Evolutionary conservation across 352 stramenopile genomes (phyloP).

Genomic region (Globisporangium takayamanum): DNA sequence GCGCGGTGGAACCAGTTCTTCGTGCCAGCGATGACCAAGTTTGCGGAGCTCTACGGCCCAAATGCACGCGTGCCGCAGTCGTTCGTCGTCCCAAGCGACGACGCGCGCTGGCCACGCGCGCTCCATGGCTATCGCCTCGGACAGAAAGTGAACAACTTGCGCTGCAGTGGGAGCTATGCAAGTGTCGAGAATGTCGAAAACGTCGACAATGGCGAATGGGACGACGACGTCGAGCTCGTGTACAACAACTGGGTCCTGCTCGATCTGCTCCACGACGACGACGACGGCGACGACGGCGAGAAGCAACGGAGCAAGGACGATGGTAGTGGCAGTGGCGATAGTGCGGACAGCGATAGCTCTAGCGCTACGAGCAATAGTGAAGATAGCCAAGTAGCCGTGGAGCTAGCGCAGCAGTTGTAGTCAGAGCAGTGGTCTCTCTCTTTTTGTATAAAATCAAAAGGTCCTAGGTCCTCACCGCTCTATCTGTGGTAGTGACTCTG

Average conservation of each 20-base stretch:
- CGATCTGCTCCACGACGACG: conserved; percentile 25
- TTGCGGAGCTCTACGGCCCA: conserved; percentile 20
- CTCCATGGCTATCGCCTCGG: conserved; percentile 30
- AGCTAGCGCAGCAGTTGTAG: no score
- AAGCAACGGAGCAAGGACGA: not conserved
- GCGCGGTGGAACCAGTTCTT: conserved; percentile 34
- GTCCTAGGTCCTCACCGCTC: no score
- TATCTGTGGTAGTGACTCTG: no score
- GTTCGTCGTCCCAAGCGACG: conserved; percentile 29
- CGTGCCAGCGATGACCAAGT: conserved; percentile 25
- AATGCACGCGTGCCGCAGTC: conserved; percentile 25
- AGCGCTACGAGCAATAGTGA: no score
- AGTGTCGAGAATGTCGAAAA: no score
- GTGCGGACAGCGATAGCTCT: not conserved
- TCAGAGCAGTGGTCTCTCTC: no score
- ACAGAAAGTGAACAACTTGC: conserved; percentile 42
- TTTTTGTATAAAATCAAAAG: no score
- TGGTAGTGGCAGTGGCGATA: not conserved
- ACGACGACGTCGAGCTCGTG: conserved; percentile 29
- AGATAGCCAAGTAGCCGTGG: no score
- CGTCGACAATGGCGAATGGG: conserved; percentile 5
- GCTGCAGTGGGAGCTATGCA: conserved; percentile 13
- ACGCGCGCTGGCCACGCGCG: conserved; percentile 20
- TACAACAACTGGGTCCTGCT: conserved; percentile 41
- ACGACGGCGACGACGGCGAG: not conserved